Conservation (phyloP, 176 grass and related monocot species). For the Thinopyrum elongatum region DNA sequence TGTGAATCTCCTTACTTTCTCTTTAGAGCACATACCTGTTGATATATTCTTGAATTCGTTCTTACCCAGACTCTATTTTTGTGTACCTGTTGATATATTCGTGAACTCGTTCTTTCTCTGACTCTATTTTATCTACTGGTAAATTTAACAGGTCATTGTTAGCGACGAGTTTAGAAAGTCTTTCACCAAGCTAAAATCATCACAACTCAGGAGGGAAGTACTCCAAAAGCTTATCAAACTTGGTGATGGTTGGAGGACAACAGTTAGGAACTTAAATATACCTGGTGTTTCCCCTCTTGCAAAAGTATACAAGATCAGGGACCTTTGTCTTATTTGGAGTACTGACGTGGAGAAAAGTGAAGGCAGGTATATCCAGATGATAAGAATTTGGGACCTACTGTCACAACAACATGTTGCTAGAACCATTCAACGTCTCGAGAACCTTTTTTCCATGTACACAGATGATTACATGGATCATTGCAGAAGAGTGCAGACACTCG, state of each 20-base stretch:
- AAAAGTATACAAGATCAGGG: conserved; percentile 45
- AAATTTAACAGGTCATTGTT: conserved; percentile 50
- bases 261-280: conserved; percentile 9
- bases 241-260: conserved; percentile 64
- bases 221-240: conserved; percentile 59
- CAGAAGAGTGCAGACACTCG: conserved; percentile 33
- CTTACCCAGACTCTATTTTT: neutral
- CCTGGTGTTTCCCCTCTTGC: conserved; percentile 40
- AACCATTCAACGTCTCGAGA: conserved; percentile 49
- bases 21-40: neutral
- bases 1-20: neutral
- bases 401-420: conserved; percentile 41
- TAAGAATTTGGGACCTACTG: conserved; percentile 71
- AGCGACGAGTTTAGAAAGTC: conserved; percentile 75
- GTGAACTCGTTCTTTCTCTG: neutral
- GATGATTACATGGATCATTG: conserved; percentile 58
- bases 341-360: conserved; percentile 52
- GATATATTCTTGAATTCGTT: neutral
- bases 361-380: conserved; percentile 47
- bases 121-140: conserved; percentile 11
- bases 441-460: conserved; percentile 77
- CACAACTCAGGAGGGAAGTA: conserved; percentile 34
- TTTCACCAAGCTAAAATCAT: conserved; percentile 59
- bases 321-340: conserved; percentile 71
- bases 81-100: neutral